A percentile compares a stretch with the other conserved stretches of the same genome.
phyloP scores from a whole-genome alignment of 805 yeast species.

The Schizosaccharomyces lindneri region DNA sequence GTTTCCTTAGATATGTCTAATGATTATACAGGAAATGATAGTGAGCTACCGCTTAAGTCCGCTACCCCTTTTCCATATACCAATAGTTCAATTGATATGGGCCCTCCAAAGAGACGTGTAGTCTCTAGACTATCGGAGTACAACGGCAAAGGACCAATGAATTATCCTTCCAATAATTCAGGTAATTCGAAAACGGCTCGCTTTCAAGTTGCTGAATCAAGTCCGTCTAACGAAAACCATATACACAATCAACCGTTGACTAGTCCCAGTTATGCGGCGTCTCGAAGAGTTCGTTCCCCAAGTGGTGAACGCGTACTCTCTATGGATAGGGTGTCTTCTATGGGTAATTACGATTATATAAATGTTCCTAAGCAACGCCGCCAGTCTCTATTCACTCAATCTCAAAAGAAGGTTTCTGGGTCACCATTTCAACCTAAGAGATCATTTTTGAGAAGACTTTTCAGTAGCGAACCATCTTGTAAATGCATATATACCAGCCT shows the following conservation, averaged over 20 bases:
- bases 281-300: not conserved
- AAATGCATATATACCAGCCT: not conserved
- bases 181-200: not conserved
- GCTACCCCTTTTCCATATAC: not conserved
- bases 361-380: not conserved
- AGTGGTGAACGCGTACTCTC: not conserved
- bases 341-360: not conserved
- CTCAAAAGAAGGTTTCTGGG: not conserved
- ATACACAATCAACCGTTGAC: not conserved
- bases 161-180: not conserved
- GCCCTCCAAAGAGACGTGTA: not conserved
- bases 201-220: not conserved
- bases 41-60: not conserved
- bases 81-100: not conserved
- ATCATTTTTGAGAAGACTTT: not conserved
- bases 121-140: not conserved
- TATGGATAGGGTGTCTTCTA: not conserved
- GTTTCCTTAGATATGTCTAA: not conserved
- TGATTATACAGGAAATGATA: not conserved
- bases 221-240: not conserved
- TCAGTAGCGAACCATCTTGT: not conserved
- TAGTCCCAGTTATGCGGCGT: not conserved
- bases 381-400: not conserved
- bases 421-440: not conserved
- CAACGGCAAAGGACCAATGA: not conserved